phyloP scores from a whole-genome alignment of 2,329 filamentous ascomycete species.

The Calonectria montana region DNA sequence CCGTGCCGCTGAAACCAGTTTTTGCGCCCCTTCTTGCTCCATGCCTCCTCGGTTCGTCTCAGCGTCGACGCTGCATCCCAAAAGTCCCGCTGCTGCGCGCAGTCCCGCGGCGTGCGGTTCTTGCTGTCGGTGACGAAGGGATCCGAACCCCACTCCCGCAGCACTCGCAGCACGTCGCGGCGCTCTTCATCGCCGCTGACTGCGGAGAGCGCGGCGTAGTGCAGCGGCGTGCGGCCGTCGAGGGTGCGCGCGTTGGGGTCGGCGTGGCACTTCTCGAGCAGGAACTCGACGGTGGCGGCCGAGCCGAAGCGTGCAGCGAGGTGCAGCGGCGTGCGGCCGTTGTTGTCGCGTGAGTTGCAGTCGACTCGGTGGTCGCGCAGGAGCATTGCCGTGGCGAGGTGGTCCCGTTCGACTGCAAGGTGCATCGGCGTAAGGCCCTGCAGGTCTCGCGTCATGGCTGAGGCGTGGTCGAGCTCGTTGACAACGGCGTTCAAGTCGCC shows the following conservation, averaged over 20 bases:
- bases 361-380: conserved; percentile 44
- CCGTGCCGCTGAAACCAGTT: conserved; percentile 44
- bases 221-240: conserved; percentile 47
- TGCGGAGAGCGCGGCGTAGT: conserved; percentile 47
- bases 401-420: conserved; percentile 46
- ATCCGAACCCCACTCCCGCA: conserved; percentile 46
- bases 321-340: conserved; percentile 47
- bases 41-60: conserved; percentile 48
- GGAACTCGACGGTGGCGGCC: conserved; percentile 45
- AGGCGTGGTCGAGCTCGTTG: conserved; percentile 38
- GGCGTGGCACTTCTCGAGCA: conserved; percentile 44
- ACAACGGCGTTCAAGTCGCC: conserved; percentile 43
- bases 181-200: conserved; percentile 46
- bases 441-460: conserved; percentile 41
- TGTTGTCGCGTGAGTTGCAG: conserved; percentile 41
- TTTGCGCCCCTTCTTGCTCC: conserved; percentile 45
- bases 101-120: conserved; percentile 43
- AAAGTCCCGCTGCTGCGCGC: conserved; percentile 47
- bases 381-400: conserved; percentile 48
- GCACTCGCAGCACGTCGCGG: conserved; percentile 43
- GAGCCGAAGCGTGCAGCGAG: conserved; percentile 46
- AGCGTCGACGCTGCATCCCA: conserved; percentile 48
- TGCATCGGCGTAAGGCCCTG: conserved; percentile 46
- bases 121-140: conserved; percentile 42
- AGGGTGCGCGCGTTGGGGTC: conserved; percentile 43